A percentile compares a stretch with the other conserved stretches of the same genome.
phyloP scores from a whole-genome alignment of 768 basidiomycete genomes.

The Serendipita indica region DNA sequence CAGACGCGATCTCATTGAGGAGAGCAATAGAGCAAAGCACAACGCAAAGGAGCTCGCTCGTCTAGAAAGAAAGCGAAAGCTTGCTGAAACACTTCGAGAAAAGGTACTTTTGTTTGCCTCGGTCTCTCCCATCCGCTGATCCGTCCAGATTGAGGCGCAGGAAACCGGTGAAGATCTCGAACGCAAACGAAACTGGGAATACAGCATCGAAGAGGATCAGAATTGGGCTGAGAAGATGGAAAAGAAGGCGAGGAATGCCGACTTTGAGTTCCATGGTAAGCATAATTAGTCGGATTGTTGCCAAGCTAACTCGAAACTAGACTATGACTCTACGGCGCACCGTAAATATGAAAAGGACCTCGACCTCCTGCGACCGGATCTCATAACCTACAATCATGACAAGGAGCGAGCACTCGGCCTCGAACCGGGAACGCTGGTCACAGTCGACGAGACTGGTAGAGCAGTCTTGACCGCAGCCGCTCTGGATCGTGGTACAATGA shows the following conservation, averaged over 20 bases:
- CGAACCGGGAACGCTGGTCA: conserved; percentile 47
- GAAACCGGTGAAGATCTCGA: conserved; percentile 79
- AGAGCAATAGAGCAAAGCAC: conserved; percentile 61
- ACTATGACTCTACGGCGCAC: conserved; percentile 79
- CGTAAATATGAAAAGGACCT: conserved; percentile 87
- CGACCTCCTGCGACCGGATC: conserved; percentile 73
- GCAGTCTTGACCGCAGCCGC: conserved; percentile 35
- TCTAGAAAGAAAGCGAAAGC: conserved; percentile 76
- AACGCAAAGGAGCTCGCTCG: conserved; percentile 68
- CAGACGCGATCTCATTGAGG: conserved; percentile 70
- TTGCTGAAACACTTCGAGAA: conserved; percentile 70
- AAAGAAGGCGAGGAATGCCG: conserved; percentile 67
- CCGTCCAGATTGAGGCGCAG: conserved; percentile 65
- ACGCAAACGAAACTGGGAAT: conserved; percentile 86
- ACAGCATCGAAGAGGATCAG: conserved; percentile 90
- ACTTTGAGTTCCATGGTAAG: conserved; percentile 86
- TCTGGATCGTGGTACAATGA: conserved; percentile 35
- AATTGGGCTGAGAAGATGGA: conserved; percentile 87
- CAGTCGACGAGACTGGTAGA: conserved; percentile 24
- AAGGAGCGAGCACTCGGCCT: conserved; percentile 75
- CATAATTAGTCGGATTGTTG: conserved; percentile 13
- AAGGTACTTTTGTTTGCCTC: conserved; percentile 28
- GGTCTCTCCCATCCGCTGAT: background rate
- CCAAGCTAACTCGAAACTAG: conserved; percentile 26
- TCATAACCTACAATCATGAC: conserved; percentile 74